phyloP scores from a whole-genome alignment of 1,284 basidiomycete species.

The Boletus putidus region DNA sequence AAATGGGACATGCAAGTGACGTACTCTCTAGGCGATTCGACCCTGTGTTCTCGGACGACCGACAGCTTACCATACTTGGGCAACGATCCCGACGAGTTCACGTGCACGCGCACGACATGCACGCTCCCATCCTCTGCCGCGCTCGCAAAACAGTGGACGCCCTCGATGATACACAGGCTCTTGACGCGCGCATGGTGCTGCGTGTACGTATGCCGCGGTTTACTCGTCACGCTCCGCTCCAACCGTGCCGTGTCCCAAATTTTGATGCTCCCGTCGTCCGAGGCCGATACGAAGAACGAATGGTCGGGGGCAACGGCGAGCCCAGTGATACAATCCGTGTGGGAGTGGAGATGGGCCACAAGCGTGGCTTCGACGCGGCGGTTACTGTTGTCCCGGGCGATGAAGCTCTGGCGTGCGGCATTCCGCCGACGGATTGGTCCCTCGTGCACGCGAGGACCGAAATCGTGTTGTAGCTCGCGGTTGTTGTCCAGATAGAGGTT shows the following conservation, averaged over 20 bases:
- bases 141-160: slow-evolving; percentile 85
- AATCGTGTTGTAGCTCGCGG: slow-evolving; percentile 82
- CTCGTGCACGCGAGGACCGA: slow-evolving; percentile 83
- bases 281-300: slow-evolving; percentile 88
- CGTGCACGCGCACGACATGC: slow-evolving; percentile 80
- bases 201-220: slow-evolving; percentile 71
- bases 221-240: slow-evolving; percentile 75
- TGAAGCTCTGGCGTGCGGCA: slow-evolving; percentile 61
- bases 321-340: slow-evolving; percentile 76
- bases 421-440: slow-evolving; percentile 76
- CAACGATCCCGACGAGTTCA: slow-evolving; percentile 56
- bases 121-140: slow-evolving; percentile 84
- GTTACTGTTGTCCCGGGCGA: slow-evolving; percentile 44
- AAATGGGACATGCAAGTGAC: slow-evolving; percentile 78
- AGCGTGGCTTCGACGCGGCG: slow-evolving; percentile 72
- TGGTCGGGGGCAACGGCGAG: slow-evolving; percentile 92
- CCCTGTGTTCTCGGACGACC: slow-evolving; percentile 70
- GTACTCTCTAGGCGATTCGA: slow-evolving; percentile 70
- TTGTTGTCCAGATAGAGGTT: slow-evolving; percentile 86
- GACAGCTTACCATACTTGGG: slow-evolving; percentile 82
- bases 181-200: slow-evolving; percentile 82
- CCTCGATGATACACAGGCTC: slow-evolving; percentile 78
- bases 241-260: slow-evolving; percentile 81
- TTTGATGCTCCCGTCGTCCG: slow-evolving; percentile 82
- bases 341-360: slow-evolving; percentile 84